Conservation (phyloP, 164 flowering plant species). For the Platanus orientalis region DNA sequence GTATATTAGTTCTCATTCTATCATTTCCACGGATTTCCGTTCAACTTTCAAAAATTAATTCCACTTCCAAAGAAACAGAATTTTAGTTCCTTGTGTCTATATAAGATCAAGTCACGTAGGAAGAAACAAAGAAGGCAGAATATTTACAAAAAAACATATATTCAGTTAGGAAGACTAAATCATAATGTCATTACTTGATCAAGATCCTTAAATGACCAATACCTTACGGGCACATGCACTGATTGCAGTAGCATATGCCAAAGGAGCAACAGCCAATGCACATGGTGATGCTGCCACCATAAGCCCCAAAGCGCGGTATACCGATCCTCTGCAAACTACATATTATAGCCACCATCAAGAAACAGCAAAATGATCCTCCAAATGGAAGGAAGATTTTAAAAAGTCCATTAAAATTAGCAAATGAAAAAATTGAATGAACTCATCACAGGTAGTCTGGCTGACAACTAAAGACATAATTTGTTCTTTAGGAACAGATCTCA, state of each 20-base stretch:
- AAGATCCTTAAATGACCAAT: conserved; percentile 12
- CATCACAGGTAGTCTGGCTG: too few species aligned
- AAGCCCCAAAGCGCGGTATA: conserved; percentile 94
- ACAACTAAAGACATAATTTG: not conserved
- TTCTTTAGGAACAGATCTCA: not conserved
- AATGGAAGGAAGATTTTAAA: not conserved
- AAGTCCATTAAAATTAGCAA: not conserved
- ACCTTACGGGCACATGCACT: conserved; percentile 99
- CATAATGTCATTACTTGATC: not conserved
- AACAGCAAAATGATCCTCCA: not conserved
- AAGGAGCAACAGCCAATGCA: conserved; percentile 98
- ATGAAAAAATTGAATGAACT: not conserved
- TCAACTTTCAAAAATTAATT: too few species aligned
- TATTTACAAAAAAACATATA: too few species aligned
- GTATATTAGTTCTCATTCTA: too few species aligned
- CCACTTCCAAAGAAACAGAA: too few species aligned
- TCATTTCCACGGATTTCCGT: too few species aligned
- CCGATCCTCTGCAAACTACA: conserved; percentile 93
- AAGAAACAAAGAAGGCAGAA: too few species aligned
- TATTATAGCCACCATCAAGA: conserved; percentile 4
- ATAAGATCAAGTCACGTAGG: too few species aligned
- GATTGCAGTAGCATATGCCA: conserved; percentile 93
- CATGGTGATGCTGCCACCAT: conserved; percentile 99
- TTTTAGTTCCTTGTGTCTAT: too few species aligned
- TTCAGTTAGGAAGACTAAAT: not conserved